Conservation (phyloP, 768 basidiomycete genomes). For the Mycena capillaripes region DNA sequence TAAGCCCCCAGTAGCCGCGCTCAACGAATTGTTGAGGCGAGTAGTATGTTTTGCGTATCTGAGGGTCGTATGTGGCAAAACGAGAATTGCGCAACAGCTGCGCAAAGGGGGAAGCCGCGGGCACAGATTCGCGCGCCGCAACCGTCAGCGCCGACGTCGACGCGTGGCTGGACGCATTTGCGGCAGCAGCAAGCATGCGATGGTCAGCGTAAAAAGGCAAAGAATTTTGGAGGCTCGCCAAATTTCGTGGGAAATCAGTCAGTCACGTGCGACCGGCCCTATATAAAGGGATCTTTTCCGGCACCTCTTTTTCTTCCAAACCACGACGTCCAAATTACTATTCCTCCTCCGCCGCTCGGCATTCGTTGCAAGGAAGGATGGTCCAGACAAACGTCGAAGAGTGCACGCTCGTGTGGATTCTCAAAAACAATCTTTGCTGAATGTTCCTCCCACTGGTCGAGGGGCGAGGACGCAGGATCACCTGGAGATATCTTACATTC, state of each 20-base stretch:
- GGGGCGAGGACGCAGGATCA: conserved; percentile 93
- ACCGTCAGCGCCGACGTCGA: conserved; percentile 34
- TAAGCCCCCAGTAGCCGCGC: conserved; percentile 89
- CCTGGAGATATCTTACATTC: conserved; percentile 85
- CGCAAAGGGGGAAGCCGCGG: conserved; percentile 77
- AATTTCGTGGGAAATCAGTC: conserved; percentile 6
- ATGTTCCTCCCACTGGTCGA: conserved; percentile 91
- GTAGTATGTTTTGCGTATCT: conserved; percentile 84
- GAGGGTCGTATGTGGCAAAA: conserved; percentile 84
- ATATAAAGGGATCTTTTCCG: conserved; percentile 47
- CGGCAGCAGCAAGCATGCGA: conserved; percentile 19
- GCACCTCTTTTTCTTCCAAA: conserved; percentile 40
- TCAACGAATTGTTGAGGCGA: conserved; percentile 77
- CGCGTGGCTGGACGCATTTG: conserved; percentile 27
- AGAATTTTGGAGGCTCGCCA: neutral
- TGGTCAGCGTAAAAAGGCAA: no score
- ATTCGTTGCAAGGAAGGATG: conserved; percentile 68
- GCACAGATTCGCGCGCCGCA: conserved; percentile 32
- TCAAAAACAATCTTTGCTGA: conserved; percentile 97
- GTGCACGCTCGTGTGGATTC: conserved; percentile 57
- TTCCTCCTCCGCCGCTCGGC: conserved; percentile 65
- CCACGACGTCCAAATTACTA: conserved; percentile 89
- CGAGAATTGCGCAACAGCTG: conserved; percentile 85
- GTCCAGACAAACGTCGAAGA: conserved; percentile 96
- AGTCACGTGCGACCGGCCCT: conserved; percentile 10